Evolutionary conservation across 331 rosid species (phyloP), one percentile per base, ranked within the genome.

Genomic region (Prunus yedoensis): DNA sequence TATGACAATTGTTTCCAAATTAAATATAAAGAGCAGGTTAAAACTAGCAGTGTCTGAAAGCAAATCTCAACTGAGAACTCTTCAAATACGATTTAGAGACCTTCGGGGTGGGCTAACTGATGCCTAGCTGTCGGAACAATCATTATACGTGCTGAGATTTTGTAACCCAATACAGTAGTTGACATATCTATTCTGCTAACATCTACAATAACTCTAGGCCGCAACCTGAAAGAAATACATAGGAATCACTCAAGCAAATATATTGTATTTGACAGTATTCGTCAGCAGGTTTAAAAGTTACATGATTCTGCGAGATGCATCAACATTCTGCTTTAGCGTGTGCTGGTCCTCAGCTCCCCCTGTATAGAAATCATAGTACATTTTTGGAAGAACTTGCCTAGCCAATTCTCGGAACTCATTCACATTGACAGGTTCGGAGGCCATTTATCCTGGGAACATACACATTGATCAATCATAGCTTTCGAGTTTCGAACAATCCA

Each of bases 151-250:
- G 87, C 79, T 0, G 96, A 81, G 28, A 90, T 73, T 64, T 66
- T 78, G 87, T 66, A 80, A 8, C 96, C 92, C 68, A 88, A 81
- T 30, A 88, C 20, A 14, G 85, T 79, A 16, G 89, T 83, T 66
- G 96, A 76, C 87, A 83, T 81, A 54, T 90, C 83, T 21, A 88
- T 76, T 75, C 77, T 83, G 85, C 92, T 88, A 10, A 90, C 96
- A 85, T 85, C 88, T 54, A 83, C 83, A 58, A 83, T 85, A 79
- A 85, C 73, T 79, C 91, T 81, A 43, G 91, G 89, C 71, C 77
- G 58, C 58, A 88, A 47, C 82, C 91, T 88, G 88, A 51, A 84
- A 69, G 3, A 52, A 13, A 58, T 65, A 27, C 3, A 32, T 5
- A 18, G 25, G 20, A 30, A 57, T 38, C 11, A 45, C 28, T 64